Base-by-base conservation (phyloP, 2,329 filamentous ascomycete species). In the Elsinoe batatas region DNA sequence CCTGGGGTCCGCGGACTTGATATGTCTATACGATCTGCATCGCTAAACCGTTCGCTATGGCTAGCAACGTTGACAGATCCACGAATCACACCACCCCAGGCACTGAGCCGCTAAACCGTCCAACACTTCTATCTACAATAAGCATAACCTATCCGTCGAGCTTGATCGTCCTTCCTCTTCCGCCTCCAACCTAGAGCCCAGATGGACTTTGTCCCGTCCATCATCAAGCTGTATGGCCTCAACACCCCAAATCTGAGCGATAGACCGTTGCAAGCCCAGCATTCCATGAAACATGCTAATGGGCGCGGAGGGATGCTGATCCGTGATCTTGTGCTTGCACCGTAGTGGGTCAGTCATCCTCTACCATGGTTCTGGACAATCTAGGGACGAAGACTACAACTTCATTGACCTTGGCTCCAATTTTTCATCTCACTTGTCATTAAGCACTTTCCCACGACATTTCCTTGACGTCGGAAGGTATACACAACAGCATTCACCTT, bases 41-140 rank as follows among this genome's bases (percentile, higher is more conserved):
- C 13, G 26, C 17, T 17, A 15, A 8, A 13, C 12, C 13, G 44
- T 30, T 20, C 26, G 13, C 13, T 13, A 15, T 49, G 44, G 44
- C 26, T 49, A 26, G 20, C 10, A 35, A 22, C 26, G 44, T 49
- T 49, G 44, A 17, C 26, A 33, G 11, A 15, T 17, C 20, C 22
- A 49, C 44, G 32, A 49, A 44, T 44, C 10, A 35, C 18, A 49
- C 26, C 44, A 49, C 44, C 8, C 13, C 15, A 33, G 35, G 44
- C 44, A 10, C 17, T 30, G 44, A 30, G 22, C 32, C 12, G 17
- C 10, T 17, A 11, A 51, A 51, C 47, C 17, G 13, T 51, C 47
- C 47, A 51, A 26, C 47, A 51, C 47, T 38, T 51, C 32, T 51
- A 51, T 38, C 32, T 33, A 12, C 47, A 38, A 51, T 51, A 51